Conservation (phyloP, 306 rosid genomes). For the Alnus glutinosa region DNA sequence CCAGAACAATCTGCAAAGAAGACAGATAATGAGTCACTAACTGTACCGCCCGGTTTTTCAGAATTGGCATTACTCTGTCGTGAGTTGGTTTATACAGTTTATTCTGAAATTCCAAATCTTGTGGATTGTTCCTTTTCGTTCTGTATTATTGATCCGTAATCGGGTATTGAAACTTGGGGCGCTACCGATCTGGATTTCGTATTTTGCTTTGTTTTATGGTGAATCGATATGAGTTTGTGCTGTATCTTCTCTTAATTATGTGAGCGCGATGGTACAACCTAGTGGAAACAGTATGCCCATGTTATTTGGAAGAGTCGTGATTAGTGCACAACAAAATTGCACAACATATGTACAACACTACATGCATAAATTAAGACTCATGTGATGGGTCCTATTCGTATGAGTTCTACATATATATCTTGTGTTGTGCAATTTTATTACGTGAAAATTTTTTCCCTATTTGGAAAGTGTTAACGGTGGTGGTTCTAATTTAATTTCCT, state of each 20-base stretch:
- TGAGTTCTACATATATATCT: no score
- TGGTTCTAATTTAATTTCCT: no score
- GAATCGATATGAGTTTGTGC: slow-evolving; percentile 16
- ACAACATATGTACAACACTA: no score
- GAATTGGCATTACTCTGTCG: slow-evolving; percentile 29
- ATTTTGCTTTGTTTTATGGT: slow-evolving; percentile 17
- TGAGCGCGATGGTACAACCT: slow-evolving; percentile 27
- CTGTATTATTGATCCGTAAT: slow-evolving; percentile 33
- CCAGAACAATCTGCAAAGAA: slow-evolving; percentile 52
- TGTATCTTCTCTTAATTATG: slow-evolving; percentile 15
- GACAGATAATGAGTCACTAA: slow-evolving; percentile 38
- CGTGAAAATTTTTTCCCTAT: no score
- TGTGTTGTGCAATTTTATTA: no score
- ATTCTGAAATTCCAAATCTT: neutral
- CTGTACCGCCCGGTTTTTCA: slow-evolving; percentile 20
- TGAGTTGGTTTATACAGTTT: neutral
- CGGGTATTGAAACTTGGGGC: slow-evolving; percentile 11
- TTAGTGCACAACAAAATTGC: slow-evolving; percentile 1
- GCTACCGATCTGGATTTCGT: slow-evolving; percentile 21
- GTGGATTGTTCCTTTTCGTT: neutral
- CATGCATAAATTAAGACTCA: no score
- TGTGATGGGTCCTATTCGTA: no score
- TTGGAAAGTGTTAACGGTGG: no score
- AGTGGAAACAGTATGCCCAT: slow-evolving; percentile 14
- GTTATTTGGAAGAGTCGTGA: slow-evolving; percentile 38